Base-by-base conservation (phyloP, 2,329 filamentous ascomycete genomes). In the Epichloe hybrida region DNA sequence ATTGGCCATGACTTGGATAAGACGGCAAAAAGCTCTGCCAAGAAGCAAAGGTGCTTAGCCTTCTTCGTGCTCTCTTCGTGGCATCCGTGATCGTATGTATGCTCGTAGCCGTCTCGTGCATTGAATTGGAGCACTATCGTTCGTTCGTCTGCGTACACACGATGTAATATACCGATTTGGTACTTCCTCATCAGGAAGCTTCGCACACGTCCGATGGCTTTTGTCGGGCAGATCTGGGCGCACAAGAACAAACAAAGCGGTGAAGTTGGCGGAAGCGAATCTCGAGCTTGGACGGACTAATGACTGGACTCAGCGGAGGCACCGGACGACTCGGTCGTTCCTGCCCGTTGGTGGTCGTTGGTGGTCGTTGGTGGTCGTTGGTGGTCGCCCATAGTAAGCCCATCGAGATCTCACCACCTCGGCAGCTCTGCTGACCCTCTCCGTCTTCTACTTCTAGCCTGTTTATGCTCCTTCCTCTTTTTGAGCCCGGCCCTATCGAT, bases 371-470 rank as follows among this genome's bases (percentile, higher is more conserved):
- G 27, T 27, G 27, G 7, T 31, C 7, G 27, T 31, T 17, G 17
- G 17, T 31, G 27, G 27, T 31, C 7, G 23, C 23, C 7, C 23
- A 27, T 27, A 27, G 1, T 5, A 5, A 27, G 31, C 31, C n/a
- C 38, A 49, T 42, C 38, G 47, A 49, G 38, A 49, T 42, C 31
- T 49, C 47, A 49, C 38, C 39, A 42, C 38, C n/a, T 27, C 47
- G 20, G 27, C 20, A 17, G 35, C n/a, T 27, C 39, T 37, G 27
- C 15, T 17, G 35, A 21, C 21, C 4, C 45, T 47, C 45, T 36
- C 46, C 46, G 17, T 42, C 34, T 15, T 37, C 39, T 37, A 23
- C 40, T 23, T 4, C 23, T n/a, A 13, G 13, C 21, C 20, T 21
- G 42, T 12, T 36, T 42, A 31, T 42, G 27, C 38, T 49, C 39